Evolutionary conservation across 169 alveolate species (phyloP).

Genomic region (Miamiensis avidus): DNA sequence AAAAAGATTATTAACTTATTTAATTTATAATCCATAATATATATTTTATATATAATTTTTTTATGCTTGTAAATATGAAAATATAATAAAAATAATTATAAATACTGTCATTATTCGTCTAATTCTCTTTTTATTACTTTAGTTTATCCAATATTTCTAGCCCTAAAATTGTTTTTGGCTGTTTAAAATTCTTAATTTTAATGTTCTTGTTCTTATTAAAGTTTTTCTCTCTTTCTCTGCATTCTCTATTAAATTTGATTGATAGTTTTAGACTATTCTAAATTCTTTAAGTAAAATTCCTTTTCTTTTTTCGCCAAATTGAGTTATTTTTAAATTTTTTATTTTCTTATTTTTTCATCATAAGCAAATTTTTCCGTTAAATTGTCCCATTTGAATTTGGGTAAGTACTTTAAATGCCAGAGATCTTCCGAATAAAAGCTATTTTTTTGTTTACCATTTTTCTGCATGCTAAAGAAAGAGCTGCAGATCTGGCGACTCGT

Average conservation of each 20-base stretch:
- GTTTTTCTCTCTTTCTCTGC: neutral
- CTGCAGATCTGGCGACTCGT: slow-evolving; percentile 77
- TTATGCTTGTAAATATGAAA: no score
- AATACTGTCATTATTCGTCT: neutral
- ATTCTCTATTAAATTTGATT: neutral
- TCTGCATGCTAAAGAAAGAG: slow-evolving; percentile 68
- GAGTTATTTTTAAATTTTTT: slow-evolving; percentile 63
- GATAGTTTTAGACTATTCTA: slow-evolving; percentile 27
- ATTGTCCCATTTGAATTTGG: slow-evolving; percentile 82
- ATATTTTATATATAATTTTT: no score
- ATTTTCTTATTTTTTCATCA: slow-evolving; percentile 66
- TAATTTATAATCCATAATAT: no score
- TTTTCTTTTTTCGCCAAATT: slow-evolving; percentile 68
- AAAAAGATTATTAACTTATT: no score
- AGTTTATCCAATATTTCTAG: neutral
- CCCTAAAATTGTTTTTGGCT: no score
- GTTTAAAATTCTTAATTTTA: no score
- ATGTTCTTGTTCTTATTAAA: neutral
- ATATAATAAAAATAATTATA: no score
- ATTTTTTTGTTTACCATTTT: slow-evolving; percentile 45
- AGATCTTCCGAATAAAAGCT: slow-evolving; percentile 65
- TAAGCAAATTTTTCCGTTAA: slow-evolving; percentile 74
- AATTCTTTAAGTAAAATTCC: slow-evolving; percentile 53
- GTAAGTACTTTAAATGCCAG: slow-evolving; percentile 80
- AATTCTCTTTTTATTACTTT: neutral